Evolutionary conservation across 2,329 filamentous ascomycete species (phyloP), one percentile per base, ranked within the genome.

Genomic region (Incumbomyces lentus): DNA sequence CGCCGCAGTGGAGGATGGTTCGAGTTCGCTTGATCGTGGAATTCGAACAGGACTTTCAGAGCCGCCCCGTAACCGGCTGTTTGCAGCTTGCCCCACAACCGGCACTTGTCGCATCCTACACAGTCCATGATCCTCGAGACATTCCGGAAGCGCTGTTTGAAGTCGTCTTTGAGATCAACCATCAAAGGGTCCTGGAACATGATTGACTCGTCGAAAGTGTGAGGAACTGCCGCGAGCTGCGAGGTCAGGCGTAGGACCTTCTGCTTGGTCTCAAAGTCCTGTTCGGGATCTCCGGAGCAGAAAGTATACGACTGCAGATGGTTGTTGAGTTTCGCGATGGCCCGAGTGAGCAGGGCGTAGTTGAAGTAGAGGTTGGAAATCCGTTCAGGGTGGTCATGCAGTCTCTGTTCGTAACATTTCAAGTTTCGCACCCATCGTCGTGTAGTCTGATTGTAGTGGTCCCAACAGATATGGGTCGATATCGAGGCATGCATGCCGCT

Each of bases 291-390:
- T 51, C 87, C 88, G 3, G 83, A 84, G 66, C 92, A 98, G 65
- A 95, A 98, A 0, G 86, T 92, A 68, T 96, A 96, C 52, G 78
- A 72, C 53, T 82, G 72, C 8, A 96, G 74, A 56, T 89, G 82
- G 18, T 86, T 84, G 11, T 84, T 85, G 7, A 96, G 76, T 68
- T 98, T 98, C 44, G 86, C 84, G 34, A 96, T 78, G 11, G 92
- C 92, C 41, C 92, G 84, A 19, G 90, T 84, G 34, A 98, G 75
- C n/a, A 98, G 76, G 1, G 92, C 92, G 61, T 95, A 98, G 76
- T 98, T 96, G 72, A 98, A 98, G 71, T 98, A 98, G 41, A 98
- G 75, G 65, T 98, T 98, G 56, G 89, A 92, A 60, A 98, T 85
- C 50, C 90, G 84, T 56, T 98, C 92, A 0, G 90, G 87, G 62